Evolutionary conservation across 2,329 filamentous ascomycete species (phyloP), one percentile per base, ranked within the genome.

Genomic region (Fonsecaea nubica): DNA sequence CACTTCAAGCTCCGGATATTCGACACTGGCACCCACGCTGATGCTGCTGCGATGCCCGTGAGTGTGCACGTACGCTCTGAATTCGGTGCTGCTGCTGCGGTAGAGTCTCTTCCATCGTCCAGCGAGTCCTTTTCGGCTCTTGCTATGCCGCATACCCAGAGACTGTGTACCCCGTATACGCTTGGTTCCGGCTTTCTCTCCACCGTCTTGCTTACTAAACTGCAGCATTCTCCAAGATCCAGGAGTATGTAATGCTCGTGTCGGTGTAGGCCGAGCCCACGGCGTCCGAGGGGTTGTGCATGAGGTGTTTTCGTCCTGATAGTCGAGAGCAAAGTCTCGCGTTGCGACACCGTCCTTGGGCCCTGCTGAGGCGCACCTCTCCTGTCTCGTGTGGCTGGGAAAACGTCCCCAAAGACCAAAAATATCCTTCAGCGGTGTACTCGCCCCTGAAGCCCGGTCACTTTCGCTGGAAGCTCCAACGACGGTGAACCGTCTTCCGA

Each of bases 1-100:
- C 25, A 63, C 60, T 62, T 74, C 71, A 54, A 74, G 62, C 54
- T 74, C 70, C 3, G 71, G 71, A 64, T 67, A 70, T 48, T 68
- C 69, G n/a, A 67, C 65, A 25, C 57, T 63, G 4, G 52, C 69
- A 40, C 71, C 67, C 38, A 64, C 45, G 54, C 63, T 65, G 40
- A 73, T 66, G 53, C 65, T 71, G 63, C 70, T 70, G 25, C 71
- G 61, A 59, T 72, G 68, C 13, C 70, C 71, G 60, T 64, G 56
- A n/a, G 42, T 65, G 30, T 67, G 61, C 15, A 58, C 54, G 58
- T 67, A 68, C 12, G 65, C 63, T 50, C 58, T 67, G 13, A 70
- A 45, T 53, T 73, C 71, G 36, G 57, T 63, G 38, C 70, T 72
- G 58, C 65, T 71, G 42, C 57, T 70, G 12, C 69, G 57, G 54